Evolutionary conservation across 176 grass and related monocot species (phyloP).

Genomic region (Elaeis guineensis): DNA sequence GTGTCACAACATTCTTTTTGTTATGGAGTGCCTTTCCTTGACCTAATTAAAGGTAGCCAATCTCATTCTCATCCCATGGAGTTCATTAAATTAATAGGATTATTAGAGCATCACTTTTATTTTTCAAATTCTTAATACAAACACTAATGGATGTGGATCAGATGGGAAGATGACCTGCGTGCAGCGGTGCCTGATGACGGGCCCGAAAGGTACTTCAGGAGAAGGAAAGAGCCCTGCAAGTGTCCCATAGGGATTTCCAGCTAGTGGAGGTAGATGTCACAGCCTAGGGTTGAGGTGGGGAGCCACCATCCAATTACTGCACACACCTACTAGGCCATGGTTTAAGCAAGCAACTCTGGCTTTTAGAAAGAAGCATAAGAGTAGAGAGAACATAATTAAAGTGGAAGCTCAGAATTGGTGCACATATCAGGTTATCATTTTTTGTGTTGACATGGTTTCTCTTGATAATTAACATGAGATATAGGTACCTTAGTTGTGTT

Average conservation of each 20-base stretch:
- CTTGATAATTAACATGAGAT: too few relatives aligned
- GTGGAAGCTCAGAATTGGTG: too few relatives aligned
- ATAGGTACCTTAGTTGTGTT: too few relatives aligned
- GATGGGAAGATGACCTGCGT: too few relatives aligned
- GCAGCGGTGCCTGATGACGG: too few relatives aligned
- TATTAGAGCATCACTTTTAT: not conserved
- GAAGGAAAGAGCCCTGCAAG: constrained; percentile 15
- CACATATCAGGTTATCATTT: too few relatives aligned
- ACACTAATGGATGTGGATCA: too few relatives aligned
- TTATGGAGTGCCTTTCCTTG: constrained; percentile 37
- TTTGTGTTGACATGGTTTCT: too few relatives aligned
- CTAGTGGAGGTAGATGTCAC: constrained; percentile 44
- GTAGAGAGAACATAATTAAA: not conserved
- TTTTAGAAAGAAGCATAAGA: not conserved
- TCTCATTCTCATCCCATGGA: constrained; percentile 6
- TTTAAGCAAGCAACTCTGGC: not conserved
- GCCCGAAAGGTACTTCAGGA: not conserved
- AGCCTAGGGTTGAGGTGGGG: constrained; percentile 39
- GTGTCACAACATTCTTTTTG: constrained; percentile 44
- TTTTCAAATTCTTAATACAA: too few relatives aligned
- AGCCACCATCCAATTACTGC: constrained; percentile 26
- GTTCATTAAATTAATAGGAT: not conserved
- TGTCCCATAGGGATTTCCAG: constrained; percentile 22
- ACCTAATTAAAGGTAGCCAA: constrained; percentile 51
- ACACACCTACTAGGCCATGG: not conserved